A percentile compares a stretch with the other conserved stretches of the same genome.
Evolutionary conservation across 306 rosid species (phyloP).

Genomic region (Cucurbita maxima): DNA sequence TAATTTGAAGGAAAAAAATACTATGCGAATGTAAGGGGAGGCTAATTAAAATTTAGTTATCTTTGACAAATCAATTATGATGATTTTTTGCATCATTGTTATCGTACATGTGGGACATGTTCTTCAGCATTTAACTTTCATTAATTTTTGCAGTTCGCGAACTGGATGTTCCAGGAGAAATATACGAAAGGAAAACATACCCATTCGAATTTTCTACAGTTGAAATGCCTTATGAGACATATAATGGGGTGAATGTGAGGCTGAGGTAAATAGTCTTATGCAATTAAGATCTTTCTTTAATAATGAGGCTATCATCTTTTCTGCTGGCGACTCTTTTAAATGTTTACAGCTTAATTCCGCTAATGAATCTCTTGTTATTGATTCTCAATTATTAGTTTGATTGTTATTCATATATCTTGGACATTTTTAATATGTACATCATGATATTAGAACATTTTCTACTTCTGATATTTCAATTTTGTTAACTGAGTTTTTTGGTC

Average conservation of each 20-base stretch:
- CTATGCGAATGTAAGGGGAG: not conserved
- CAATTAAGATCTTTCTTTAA: slow-evolving; percentile 8
- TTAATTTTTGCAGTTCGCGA: slow-evolving; percentile 62
- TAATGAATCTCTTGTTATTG: not conserved
- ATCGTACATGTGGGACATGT: not conserved
- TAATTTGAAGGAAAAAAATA: not conserved
- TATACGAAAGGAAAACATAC: slow-evolving; percentile 82
- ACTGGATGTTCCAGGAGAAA: slow-evolving; percentile 94
- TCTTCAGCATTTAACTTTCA: not conserved
- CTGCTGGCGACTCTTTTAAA: not conserved
- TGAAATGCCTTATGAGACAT: slow-evolving; percentile 97
- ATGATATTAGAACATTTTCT: not conserved
- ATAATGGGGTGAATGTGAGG: slow-evolving; percentile 93
- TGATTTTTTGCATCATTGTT: not conserved
- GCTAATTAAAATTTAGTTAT: not conserved
- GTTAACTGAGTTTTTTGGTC: not conserved
- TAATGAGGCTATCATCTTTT: not conserved
- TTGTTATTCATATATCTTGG: not conserved
- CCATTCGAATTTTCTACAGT: slow-evolving; percentile 94
- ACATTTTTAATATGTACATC: not conserved
- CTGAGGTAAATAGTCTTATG: slow-evolving; percentile 44
- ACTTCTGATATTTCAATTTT: not conserved
- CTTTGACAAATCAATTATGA: not conserved
- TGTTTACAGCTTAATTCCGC: not conserved
- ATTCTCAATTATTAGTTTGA: not conserved